Percentiles rank a stretch among this genome's conserved stretches.
These are phyloP conservation scores for Globisporangium rhizosaccharum DNA, from an alignment of 352 stramenopile species.

Conservation along the genomic window DNA sequence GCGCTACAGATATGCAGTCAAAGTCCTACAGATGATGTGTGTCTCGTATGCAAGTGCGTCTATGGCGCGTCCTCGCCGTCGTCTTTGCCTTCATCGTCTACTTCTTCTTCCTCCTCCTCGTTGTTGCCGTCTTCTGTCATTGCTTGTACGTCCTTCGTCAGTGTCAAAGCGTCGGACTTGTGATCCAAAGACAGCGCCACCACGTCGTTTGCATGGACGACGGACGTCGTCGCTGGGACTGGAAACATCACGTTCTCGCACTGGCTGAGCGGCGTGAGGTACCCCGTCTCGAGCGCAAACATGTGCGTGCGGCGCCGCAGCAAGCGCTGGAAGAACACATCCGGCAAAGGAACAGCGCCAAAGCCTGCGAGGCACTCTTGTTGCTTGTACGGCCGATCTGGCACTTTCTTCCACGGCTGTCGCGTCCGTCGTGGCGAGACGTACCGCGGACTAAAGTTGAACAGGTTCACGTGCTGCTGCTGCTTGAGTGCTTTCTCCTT, in stretches of 20 bases:
- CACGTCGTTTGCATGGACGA: too few relatives aligned
- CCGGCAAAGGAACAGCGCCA: conserved; percentile 25
- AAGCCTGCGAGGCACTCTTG: conserved; percentile 40
- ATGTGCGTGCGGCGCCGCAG: conserved; percentile 33
- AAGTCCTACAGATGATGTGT: too few relatives aligned
- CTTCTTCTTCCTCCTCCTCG: neutral
- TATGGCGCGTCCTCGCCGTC: neutral
- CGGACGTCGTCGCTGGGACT: neutral
- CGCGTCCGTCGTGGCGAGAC: conserved; percentile 2
- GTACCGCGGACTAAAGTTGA: conserved; percentile 11
- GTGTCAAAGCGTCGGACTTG: neutral
- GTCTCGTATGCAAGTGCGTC: too few relatives aligned
- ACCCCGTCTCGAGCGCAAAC: conserved; percentile 17
- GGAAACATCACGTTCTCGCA: conserved; percentile 12
- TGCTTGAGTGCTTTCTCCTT: conserved; percentile 18
- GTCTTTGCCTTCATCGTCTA: neutral
- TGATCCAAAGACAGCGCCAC: neutral
- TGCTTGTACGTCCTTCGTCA: neutral
- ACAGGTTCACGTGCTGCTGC: conserved; percentile 7
- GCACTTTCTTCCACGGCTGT: conserved; percentile 6
- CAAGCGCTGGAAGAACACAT: conserved; percentile 23
- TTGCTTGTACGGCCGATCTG: conserved; percentile 1
- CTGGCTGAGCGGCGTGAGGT: conserved; percentile 12
- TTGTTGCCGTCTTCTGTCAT: neutral
- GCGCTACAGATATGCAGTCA: too few relatives aligned